A percentile compares a stretch with the other conserved stretches of the same genome.
phyloP scores from a whole-genome alignment of 2,329 filamentous ascomycete species.

The Herpotrichia juniperi region DNA sequence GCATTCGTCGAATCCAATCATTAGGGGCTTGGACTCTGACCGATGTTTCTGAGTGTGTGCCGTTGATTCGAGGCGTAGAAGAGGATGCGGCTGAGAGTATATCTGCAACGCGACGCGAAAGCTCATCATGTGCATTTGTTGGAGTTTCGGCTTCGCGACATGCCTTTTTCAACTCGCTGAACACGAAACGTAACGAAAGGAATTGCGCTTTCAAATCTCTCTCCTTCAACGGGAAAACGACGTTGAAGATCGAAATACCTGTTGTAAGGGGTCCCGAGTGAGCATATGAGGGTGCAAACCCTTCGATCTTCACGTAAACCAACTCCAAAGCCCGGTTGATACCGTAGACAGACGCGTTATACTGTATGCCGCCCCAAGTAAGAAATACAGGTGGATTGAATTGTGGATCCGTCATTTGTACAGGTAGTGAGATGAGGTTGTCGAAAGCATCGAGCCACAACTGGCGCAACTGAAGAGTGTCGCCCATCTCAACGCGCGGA shows the following conservation, averaged over 20 bases:
- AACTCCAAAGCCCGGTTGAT: conserved; percentile 29
- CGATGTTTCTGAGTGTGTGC: not conserved
- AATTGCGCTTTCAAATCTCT: conserved; percentile 11
- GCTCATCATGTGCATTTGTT: not conserved
- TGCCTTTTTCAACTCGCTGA: conserved; percentile 6
- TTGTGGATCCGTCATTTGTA: not conserved
- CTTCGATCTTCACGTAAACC: conserved; percentile 27
- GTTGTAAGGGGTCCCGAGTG: not conserved
- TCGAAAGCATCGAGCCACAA: conserved; percentile 24
- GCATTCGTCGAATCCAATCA: conserved; percentile 47
- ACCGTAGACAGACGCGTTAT: conserved; percentile 27
- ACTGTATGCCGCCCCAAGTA: conserved; percentile 26
- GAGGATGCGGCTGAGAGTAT: not conserved
- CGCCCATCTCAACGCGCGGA: conserved; percentile 38
- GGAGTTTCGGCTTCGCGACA: not conserved
- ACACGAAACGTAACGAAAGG: conserved; percentile 15
- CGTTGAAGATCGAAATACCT: conserved; percentile 26
- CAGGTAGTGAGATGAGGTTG: conserved; percentile 11
- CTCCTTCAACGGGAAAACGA: conserved; percentile 28
- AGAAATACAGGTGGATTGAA: not conserved
- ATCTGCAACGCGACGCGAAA: not conserved
- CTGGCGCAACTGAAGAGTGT: conserved; percentile 38
- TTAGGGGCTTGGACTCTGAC: conserved; percentile 3
- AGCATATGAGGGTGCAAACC: conserved; percentile 6
- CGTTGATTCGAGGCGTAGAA: not conserved